A percentile compares a stretch with the other conserved stretches of the same genome.
phyloP scores from a whole-genome alignment of 2,329 filamentous ascomycete genomes.

The Cadophora sp. region DNA sequence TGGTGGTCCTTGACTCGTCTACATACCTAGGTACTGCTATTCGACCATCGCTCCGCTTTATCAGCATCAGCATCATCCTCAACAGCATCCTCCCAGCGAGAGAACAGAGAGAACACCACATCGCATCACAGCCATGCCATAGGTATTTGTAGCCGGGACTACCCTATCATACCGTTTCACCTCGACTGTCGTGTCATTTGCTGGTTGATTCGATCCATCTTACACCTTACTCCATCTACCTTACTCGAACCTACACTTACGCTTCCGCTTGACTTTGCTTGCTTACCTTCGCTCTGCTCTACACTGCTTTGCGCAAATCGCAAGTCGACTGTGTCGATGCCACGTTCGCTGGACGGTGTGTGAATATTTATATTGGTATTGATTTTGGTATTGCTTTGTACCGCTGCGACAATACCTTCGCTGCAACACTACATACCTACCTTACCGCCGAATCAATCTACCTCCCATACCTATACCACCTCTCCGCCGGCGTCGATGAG shows the following conservation, averaged over 20 bases:
- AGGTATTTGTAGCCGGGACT: slow-evolving; percentile 24
- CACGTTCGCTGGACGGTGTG: slow-evolving; percentile 24
- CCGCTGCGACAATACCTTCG: too few relatives aligned
- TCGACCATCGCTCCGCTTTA: slow-evolving; percentile 17
- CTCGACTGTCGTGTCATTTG: slow-evolving; percentile 12
- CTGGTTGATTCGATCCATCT: background rate
- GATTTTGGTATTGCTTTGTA: background rate
- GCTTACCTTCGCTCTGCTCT: too few relatives aligned
- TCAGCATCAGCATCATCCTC: slow-evolving; percentile 6
- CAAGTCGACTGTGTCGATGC: slow-evolving; percentile 25
- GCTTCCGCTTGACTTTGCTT: too few relatives aligned
- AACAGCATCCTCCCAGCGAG: slow-evolving; percentile 4
- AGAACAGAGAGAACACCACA: background rate
- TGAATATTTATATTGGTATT: slow-evolving; percentile 9
- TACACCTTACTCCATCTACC: background rate
- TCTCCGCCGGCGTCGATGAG: slow-evolving; percentile 27
- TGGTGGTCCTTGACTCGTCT: background rate
- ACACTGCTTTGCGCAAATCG: background rate
- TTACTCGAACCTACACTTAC: background rate
- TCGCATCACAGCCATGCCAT: background rate
- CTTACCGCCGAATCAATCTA: too few relatives aligned
- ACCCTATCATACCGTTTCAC: slow-evolving; percentile 15
- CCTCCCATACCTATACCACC: background rate
- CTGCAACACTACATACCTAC: slow-evolving; percentile 4
- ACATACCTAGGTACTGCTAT: too few relatives aligned